Evolutionary conservation across 371 early-diverging fungal species (phyloP), one percentile per base, ranked within the genome.

Genomic region (Mucor saturninus): DNA sequence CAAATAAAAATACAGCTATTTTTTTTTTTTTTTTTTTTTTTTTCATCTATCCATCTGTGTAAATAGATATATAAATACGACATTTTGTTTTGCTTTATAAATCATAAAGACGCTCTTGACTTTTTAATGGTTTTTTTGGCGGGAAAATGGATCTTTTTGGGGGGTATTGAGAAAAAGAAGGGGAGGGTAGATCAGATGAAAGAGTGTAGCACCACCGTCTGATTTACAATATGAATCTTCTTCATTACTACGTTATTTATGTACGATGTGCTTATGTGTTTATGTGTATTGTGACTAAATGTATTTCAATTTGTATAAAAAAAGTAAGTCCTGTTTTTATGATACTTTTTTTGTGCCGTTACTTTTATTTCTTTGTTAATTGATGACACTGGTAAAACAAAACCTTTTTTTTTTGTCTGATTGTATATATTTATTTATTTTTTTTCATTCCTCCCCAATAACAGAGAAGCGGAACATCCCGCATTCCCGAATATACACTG

Each of bases 1-100:
- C 32, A 53, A n/a, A 54, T 39, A 63, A 68, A 63, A 45, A 61
- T 57, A 61, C 46, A 35, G 35, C 35, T 6, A 35, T 21, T 21
- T 43, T 43, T 43, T 8, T 40, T 40, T 40, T 21, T 43, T 43
- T 43, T 8, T 40, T 40, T 40, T 14, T 46, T 46, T 46, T 46
- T 46, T 68, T 62, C 56, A 75, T 75, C 69, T 75, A 75, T 75
- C 75, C 75, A 46, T 46, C 46, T 46, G 46, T 30, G 31, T 50
- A 9, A 26, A 48, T 57, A 48, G 11, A 48, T 42, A 62, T 56
- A 53, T 54, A 62, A 62, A 62, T 54, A 62, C 57, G 56, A 57
- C 49, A 50, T 46, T 46, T 10, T 30, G 28, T 50, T 9, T 9
- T 11, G 50, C 11, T 46, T 21, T 46, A 46, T 46, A 15, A 21